Conservation (phyloP, 768 basidiomycete species). For the Lepiota subincarnata region DNA sequence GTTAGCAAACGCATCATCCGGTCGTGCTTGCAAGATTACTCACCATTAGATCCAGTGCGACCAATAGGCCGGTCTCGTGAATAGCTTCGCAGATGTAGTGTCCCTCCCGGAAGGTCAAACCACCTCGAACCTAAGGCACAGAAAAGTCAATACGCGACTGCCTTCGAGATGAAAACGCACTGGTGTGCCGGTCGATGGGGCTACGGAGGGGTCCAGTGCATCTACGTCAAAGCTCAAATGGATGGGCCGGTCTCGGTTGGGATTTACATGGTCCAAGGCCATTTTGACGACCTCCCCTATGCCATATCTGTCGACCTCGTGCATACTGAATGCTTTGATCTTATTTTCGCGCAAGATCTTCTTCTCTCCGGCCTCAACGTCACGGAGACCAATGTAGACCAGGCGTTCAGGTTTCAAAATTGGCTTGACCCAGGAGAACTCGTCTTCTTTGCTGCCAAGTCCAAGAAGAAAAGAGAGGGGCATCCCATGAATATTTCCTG, state of each 20-base stretch:
- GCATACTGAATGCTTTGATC: slow-evolving; percentile 90
- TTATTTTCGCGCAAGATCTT: slow-evolving; percentile 72
- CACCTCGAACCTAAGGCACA: slow-evolving; percentile 73
- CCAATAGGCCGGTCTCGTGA: slow-evolving; percentile 87
- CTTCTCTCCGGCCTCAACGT: slow-evolving; percentile 88
- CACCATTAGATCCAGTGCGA: slow-evolving; percentile 93
- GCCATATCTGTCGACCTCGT: slow-evolving; percentile 86
- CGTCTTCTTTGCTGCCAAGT: slow-evolving; percentile 41
- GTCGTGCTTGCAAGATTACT: slow-evolving; percentile 16
- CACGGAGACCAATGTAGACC: slow-evolving; percentile 97
- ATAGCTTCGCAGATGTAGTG: slow-evolving; percentile 96
- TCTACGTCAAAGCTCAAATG: slow-evolving; percentile 98
- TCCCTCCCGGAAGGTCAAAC: slow-evolving; percentile 95
- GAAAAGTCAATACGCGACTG: not conserved
- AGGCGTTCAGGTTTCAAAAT: slow-evolving; percentile 67
- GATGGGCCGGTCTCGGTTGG: slow-evolving; percentile 75
- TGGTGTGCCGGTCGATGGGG: slow-evolving; percentile 93
- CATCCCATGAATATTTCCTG: slow-evolving; percentile 97
- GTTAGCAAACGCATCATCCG: slow-evolving; percentile 1
- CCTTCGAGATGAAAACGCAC: slow-evolving; percentile 35
- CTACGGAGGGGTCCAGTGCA: slow-evolving; percentile 89
- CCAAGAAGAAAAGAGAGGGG: slow-evolving; percentile 90
- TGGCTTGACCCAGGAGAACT: slow-evolving; percentile 55
- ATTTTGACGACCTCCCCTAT: slow-evolving; percentile 95
- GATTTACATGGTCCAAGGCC: slow-evolving; percentile 94